Conservation (phyloP, 441 rosid genomes). For the Gossypium davidsonii region DNA sequence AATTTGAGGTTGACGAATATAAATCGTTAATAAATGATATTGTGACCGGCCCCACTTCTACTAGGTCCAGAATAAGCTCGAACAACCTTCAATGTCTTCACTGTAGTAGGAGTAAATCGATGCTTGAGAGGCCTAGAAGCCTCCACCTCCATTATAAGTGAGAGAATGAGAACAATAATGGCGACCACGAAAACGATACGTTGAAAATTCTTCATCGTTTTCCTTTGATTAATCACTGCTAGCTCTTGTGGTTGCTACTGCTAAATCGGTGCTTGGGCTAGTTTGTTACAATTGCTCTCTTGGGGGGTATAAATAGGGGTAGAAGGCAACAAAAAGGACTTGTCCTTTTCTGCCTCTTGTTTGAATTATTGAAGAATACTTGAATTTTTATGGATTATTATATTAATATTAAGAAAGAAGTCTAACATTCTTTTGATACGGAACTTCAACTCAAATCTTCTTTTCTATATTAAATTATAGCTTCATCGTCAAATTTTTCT, state of each 20-base stretch:
- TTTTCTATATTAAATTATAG: no score
- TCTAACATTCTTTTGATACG: no score
- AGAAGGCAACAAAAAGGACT: not conserved
- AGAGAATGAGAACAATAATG: slow-evolving; percentile 12
- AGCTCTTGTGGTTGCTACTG: not conserved
- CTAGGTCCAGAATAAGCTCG: slow-evolving; percentile 33
- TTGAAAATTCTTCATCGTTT: slow-evolving; percentile 6
- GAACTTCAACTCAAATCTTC: not conserved
- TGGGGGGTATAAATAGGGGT: slow-evolving; percentile 10
- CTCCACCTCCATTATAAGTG: slow-evolving; percentile 10
- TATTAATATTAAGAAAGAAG: no score
- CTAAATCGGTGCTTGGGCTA: not conserved
- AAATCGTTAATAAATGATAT: not conserved
- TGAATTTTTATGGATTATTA: no score
- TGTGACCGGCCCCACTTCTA: slow-evolving; percentile 28
- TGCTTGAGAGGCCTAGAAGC: slow-evolving; percentile 19
- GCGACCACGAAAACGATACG: slow-evolving; percentile 6
- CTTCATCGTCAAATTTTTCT: no score
- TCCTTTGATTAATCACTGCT: not conserved
- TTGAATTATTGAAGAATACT: not conserved
- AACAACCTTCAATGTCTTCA: not conserved
- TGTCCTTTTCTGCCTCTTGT: not conserved
- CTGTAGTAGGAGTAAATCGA: slow-evolving; percentile 13
- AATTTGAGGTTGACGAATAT: not conserved
- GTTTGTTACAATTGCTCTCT: not conserved